Evolutionary conservation across 345 rosid species (phyloP), one percentile per base, ranked within the genome.

Genomic region (Brassica incana): DNA sequence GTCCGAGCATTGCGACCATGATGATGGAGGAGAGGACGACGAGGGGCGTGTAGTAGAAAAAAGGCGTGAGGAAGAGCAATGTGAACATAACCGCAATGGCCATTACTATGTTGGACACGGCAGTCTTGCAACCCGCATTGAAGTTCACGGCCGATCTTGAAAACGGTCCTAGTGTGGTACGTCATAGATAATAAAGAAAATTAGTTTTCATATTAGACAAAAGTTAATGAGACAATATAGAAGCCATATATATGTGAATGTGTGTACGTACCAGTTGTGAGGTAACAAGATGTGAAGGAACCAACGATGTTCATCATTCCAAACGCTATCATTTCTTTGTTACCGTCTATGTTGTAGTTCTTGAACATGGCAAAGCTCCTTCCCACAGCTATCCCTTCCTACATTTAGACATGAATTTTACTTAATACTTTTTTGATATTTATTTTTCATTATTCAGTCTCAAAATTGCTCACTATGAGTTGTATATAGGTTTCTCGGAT

Each of bases 331-430:
- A 95, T 95, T 79, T 95, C 99, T 78, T 93, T 95, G 90, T 95
- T 93, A 1, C 98, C 97, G 73, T 95, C 98, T 33, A 90, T 88
- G 78, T 95, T 90, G 81, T 93, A 95, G 83, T 90, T 88, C 80
- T 91, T 95, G 85, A 87, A 87, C 90, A 90, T 88, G 12, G 99
- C 94, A 80, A 95, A 95, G 62, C 95, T 91, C 84, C 98, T 90
- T 16, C 97, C 99, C 0, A 95, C 98, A 0, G 98, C 99, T 14
- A 91, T 86, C 67, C 98, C 99, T 89, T 95, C 99, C 99, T 95
- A 85, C 56, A 72, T 43, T 59, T 48, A 52, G 15, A 29, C 72
- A 67, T 65, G 6, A 36, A 9, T 35, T 45, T 64, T 15, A 6
- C 48, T 40, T 40, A 9, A 40, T 40, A 40, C 10, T 10, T 9